phyloP scores from a whole-genome alignment of 768 basidiomycete species.

The Amanita phalloides region DNA sequence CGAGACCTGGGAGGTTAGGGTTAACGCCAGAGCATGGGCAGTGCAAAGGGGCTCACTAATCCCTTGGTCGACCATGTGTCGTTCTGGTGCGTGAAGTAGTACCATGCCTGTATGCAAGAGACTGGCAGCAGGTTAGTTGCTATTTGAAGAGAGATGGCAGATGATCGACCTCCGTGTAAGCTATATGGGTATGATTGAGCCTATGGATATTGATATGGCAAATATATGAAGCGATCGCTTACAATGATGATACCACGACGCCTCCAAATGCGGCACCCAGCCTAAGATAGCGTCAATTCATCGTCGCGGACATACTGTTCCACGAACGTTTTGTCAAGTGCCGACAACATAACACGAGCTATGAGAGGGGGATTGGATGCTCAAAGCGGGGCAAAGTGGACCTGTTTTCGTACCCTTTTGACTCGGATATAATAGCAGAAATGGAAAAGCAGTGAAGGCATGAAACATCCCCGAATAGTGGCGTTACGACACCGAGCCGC shows the following conservation, averaged over 20 bases:
- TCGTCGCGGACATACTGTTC: neutral
- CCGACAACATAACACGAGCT: slow-evolving; percentile 1
- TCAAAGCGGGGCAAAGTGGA: too few species aligned
- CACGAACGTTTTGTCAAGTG: slow-evolving; percentile 24
- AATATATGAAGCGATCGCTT: slow-evolving; percentile 12
- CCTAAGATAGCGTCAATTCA: slow-evolving; percentile 15
- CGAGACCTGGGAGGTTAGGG: slow-evolving; percentile 26
- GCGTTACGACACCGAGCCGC: neutral
- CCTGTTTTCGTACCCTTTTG: neutral
- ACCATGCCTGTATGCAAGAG: slow-evolving; percentile 42
- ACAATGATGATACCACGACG: slow-evolving; percentile 36
- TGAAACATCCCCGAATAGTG: neutral
- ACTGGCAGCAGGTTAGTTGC: slow-evolving; percentile 21
- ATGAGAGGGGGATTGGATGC: neutral
- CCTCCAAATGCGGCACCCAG: slow-evolving; percentile 42
- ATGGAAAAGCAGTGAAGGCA: neutral
- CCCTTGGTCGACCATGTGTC: slow-evolving; percentile 38
- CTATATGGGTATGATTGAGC: slow-evolving; percentile 15
- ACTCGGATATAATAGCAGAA: neutral
- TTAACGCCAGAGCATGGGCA: neutral
- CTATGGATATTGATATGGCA: neutral
- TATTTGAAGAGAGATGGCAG: neutral
- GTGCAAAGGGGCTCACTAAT: slow-evolving; percentile 24
- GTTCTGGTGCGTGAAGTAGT: slow-evolving; percentile 39
- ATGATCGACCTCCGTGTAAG: slow-evolving; percentile 35